Percentiles rank a stretch among this genome's conserved stretches.
Evolutionary conservation across 257 asterid genomes (phyloP).

Genomic region (Solanum virginianum): DNA sequence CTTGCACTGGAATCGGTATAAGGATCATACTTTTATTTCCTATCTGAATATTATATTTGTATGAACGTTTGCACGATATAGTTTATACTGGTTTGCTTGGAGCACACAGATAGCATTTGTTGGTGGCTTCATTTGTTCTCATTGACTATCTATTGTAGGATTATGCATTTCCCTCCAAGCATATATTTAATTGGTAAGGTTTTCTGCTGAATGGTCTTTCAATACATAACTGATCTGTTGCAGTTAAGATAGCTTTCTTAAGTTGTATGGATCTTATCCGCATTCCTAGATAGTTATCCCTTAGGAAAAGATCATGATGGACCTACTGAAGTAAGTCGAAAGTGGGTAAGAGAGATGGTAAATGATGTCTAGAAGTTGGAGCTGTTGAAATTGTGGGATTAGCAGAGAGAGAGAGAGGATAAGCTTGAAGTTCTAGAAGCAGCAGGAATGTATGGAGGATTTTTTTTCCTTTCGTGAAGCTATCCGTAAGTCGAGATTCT

Average conservation of each 20-base stretch:
- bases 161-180: background rate
- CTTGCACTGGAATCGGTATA: constrained; percentile 79
- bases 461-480: background rate
- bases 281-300: background rate
- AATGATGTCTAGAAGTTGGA: background rate
- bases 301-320: background rate
- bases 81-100: background rate
- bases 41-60: background rate
- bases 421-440: background rate
- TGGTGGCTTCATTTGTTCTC: background rate
- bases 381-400: background rate
- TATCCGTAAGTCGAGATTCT: background rate
- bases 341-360: background rate
- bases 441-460: background rate
- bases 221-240: background rate
- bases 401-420: background rate
- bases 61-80: background rate
- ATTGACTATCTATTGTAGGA: background rate
- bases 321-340: background rate
- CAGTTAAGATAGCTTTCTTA: background rate
- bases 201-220: background rate
- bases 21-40: background rate
- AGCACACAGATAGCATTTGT: background rate
- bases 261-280: background rate
- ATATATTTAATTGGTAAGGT: background rate